Conservation (phyloP, 2,329 filamentous ascomycete species). For the Intubia oerlemansii region DNA sequence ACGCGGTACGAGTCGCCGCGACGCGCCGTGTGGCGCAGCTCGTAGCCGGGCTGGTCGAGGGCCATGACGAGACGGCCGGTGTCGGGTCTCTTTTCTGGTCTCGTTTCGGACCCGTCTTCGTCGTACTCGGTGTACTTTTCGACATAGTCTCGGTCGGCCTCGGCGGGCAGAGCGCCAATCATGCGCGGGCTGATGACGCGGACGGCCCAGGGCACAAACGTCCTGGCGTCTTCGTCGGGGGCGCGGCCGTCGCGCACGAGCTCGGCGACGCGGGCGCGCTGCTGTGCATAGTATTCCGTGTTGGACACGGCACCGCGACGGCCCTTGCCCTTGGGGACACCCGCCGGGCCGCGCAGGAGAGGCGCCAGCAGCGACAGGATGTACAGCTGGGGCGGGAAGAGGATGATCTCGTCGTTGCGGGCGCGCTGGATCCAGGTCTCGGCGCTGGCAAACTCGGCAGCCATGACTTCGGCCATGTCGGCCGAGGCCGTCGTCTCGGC, state of each 20-base stretch:
- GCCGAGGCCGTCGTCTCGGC: constrained; percentile 41
- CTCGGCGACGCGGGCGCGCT: constrained; percentile 19
- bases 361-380: constrained; percentile 37
- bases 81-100: too few relatives aligned
- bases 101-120: too few relatives aligned
- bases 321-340: not conserved
- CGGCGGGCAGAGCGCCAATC: constrained; percentile 19
- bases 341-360: constrained; percentile 19
- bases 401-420: constrained; percentile 43
- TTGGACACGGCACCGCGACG: not conserved
- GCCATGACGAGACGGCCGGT: constrained; percentile 25
- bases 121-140: too few relatives aligned
- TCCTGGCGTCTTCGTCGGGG: constrained; percentile 15
- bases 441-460: constrained; percentile 49
- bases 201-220: constrained; percentile 25
- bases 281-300: constrained; percentile 10
- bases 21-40: constrained; percentile 24
- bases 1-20: constrained; percentile 38
- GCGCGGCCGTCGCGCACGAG: constrained; percentile 24
- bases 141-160: too few relatives aligned
- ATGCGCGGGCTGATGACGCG: constrained; percentile 38
- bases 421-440: constrained; percentile 47
- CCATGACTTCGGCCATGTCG: constrained; percentile 33
- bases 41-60: constrained; percentile 34
- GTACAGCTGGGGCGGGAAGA: constrained; percentile 82